These are phyloP conservation scores for Boletus barrowsii DNA, from an alignment of 768 basidiomycete species.

Conservation along the genomic window DNA sequence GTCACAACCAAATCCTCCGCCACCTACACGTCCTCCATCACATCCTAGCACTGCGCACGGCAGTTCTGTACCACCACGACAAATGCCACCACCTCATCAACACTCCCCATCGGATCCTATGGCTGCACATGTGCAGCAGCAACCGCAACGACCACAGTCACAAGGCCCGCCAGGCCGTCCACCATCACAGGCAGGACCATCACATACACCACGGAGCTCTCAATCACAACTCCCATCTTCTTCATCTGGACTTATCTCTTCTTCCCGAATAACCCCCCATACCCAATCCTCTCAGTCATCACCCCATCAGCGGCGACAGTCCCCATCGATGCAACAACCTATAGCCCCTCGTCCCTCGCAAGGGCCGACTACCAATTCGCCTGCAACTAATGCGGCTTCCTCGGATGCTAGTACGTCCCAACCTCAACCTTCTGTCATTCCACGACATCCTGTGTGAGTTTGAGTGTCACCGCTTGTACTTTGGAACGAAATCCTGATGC, in stretches of 20 bases:
- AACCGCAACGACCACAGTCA: conserved; percentile 55
- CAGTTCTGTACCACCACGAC: conserved; percentile 32
- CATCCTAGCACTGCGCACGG: conserved; percentile 34
- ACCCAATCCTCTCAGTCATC: conserved; percentile 33
- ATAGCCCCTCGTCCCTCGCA: conserved; percentile 38
- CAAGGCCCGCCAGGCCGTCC: conserved; percentile 48
- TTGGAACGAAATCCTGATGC: conserved; percentile 13
- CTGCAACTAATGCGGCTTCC: conserved; percentile 23
- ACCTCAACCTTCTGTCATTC: conserved; percentile 26
- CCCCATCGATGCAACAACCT: conserved; percentile 34
- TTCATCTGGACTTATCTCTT: conserved; percentile 23
- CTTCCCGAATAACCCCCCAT: conserved; percentile 36
- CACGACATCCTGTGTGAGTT: conserved; percentile 33
- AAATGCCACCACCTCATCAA: conserved; percentile 37
- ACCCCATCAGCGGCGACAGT: conserved; percentile 31
- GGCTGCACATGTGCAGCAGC: conserved; percentile 35
- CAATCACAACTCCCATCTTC: conserved; percentile 36
- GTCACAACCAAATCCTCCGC: conserved; percentile 38
- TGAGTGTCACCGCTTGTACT: not conserved
- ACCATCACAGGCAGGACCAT: conserved; percentile 47
- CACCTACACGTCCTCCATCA: conserved; percentile 43
- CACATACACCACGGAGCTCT: conserved; percentile 45
- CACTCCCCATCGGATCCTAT: conserved; percentile 50
- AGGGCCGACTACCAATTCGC: conserved; percentile 21
- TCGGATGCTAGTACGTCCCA: conserved; percentile 34